Base-by-base conservation (phyloP, 768 basidiomycete species). In the Tephrocybe sp. region DNA sequence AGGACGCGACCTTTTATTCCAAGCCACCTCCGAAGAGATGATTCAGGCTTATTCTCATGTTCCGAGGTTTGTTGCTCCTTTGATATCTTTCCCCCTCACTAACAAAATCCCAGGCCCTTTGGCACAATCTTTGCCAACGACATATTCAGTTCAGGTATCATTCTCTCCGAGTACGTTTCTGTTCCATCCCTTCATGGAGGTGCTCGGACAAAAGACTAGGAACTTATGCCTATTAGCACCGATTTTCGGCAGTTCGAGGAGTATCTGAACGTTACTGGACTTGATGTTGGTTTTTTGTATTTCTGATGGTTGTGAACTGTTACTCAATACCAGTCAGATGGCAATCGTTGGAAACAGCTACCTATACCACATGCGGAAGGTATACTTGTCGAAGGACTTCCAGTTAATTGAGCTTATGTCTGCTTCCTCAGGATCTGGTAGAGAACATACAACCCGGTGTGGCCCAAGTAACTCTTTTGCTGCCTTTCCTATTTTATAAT, bases 11-110 rank as follows among this genome's bases (percentile, higher is more conserved):
- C 70, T 98, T 7, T 78, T 98, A 13, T 98, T 98, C 74, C 96
- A 98, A 73, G 96, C 94, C 0, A 98, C 94, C 0, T 92, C 90
- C 5, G 83, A 92, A 61, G 82, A 97, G 66, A 97, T 98, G 95
- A 89, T 97, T 5, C 77, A 87, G 42, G 94, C 92, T 0, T 95
- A 94, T 62, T 82, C 89, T 0, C 78, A 84, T 58, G 91, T 91
- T 0, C 92, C 93, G 2, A 76, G 87, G 89, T 83, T 52, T 39
- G 65, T 54, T 2, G 19, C 7, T 33, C 14, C 12, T 17, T 19
- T 19, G 12, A 36, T 10, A 36, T 36, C 13, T 3, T 2, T 34
- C 11, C 5, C 14, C n/a, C 6, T 38, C 6, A 12, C 13, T 33
- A 11, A 13, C 33, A 14, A 30, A 39, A 19, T 30, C 19, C 1